These are phyloP conservation scores for Neopestalotiopsis sp. DNA, from an alignment of 2,329 filamentous ascomycete species.

Conservation along the genomic window DNA sequence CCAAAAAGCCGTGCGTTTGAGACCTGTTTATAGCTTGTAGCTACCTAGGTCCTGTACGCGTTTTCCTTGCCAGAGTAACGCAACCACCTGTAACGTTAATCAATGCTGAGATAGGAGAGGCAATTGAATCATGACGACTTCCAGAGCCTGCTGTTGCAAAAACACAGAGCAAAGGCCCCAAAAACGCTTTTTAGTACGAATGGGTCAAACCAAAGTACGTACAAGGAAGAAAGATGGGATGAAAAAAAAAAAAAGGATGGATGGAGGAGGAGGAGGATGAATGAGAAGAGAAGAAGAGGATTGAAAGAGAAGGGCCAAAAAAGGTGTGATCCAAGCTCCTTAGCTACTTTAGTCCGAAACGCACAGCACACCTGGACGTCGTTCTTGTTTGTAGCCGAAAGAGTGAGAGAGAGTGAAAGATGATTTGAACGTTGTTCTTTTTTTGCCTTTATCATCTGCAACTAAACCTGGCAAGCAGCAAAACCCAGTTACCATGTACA, in stretches of 20 bases:
- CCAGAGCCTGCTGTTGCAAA: constrained; percentile 4
- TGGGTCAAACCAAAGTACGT: background rate
- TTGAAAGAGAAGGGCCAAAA: background rate
- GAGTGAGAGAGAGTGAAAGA: background rate
- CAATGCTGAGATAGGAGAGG: background rate
- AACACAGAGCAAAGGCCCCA: background rate
- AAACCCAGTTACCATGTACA: background rate
- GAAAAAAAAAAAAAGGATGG: constrained; percentile 8
- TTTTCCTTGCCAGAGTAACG: no score
- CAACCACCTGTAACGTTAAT: background rate
- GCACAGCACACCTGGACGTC: background rate
- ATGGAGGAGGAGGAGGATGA: no score
- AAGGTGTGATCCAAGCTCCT: constrained; percentile 13
- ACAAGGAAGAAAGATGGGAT: constrained; percentile 10
- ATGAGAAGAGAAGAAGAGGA: background rate
- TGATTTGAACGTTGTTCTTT: background rate
- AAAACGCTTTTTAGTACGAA: background rate
- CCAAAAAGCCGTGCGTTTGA: background rate
- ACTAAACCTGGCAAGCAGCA: no score
- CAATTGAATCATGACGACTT: constrained; percentile 2
- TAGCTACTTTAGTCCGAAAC: constrained; percentile 15
- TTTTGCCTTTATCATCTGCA: background rate
- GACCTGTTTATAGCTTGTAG: background rate
- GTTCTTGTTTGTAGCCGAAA: background rate
- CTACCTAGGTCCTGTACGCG: no score